Evolutionary conservation across 306 rosid genomes (phyloP).

Genomic region (Astragalus membranaceus): DNA sequence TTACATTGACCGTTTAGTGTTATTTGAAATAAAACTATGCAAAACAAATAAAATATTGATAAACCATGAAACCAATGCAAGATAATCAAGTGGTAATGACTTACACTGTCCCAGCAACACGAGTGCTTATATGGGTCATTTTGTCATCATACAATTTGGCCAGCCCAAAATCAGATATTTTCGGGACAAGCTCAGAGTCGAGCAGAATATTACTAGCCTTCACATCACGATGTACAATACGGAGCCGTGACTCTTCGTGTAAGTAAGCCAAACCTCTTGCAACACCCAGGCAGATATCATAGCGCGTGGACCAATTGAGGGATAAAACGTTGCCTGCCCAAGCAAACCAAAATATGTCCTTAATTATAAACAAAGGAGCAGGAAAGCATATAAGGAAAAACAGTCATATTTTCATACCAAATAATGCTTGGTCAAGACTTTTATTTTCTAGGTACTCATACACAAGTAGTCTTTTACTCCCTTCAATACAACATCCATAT

Average conservation of each 20-base stretch:
- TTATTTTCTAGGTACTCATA: constrained; percentile 77
- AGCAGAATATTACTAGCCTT: constrained; percentile 79
- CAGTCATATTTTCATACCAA: constrained; percentile 44
- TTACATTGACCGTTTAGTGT: not conserved
- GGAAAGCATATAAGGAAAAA: not conserved
- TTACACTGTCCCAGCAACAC: constrained; percentile 79
- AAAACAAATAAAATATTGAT: not conserved
- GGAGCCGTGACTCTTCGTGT: constrained; percentile 66
- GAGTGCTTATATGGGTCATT: constrained; percentile 73
- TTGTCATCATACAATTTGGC: constrained; percentile 78
- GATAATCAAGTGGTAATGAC: constrained; percentile 1
- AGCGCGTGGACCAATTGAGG: constrained; percentile 65
- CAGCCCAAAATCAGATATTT: constrained; percentile 79
- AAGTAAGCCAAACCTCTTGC: constrained; percentile 79
- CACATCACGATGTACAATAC: constrained; percentile 81
- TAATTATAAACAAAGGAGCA: not conserved
- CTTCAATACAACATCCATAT: constrained; percentile 74
- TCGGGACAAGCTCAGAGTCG: constrained; percentile 51
- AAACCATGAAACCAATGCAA: not conserved
- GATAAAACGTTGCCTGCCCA: constrained; percentile 39
- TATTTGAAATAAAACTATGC: not conserved
- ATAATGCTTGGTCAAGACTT: constrained; percentile 83
- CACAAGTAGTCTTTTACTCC: constrained; percentile 61
- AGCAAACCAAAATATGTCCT: not conserved
- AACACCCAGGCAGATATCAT: constrained; percentile 59